A percentile compares a stretch with the other conserved stretches of the same genome.
Evolutionary conservation across 2,329 filamentous ascomycete genomes (phyloP).

Genomic region (Aspergillus novoparasiticus): DNA sequence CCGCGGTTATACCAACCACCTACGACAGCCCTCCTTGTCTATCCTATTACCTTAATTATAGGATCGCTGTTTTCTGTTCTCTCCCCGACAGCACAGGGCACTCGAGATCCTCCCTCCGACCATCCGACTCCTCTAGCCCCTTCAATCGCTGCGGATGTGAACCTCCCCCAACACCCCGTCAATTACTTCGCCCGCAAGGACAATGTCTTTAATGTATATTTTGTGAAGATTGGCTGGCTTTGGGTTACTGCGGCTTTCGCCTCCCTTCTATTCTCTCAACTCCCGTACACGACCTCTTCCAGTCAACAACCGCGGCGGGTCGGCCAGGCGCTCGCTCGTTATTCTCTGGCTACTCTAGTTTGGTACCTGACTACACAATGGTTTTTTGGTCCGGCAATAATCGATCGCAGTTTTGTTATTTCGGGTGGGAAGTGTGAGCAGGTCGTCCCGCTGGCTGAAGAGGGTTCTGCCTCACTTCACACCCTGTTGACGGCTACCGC

Average conservation of each 20-base stretch:
- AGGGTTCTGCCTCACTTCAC: conserved; percentile 25
- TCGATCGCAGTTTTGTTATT: conserved; percentile 85
- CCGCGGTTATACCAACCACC: conserved; percentile 13
- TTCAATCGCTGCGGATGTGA: conserved; percentile 32
- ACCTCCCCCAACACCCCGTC: conserved; percentile 33
- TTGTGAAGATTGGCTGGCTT: conserved; percentile 93
- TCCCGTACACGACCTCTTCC: conserved; percentile 53
- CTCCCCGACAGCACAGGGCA: conserved; percentile 67
- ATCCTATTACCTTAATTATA: conserved; percentile 76
- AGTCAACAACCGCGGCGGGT: conserved; percentile 47
- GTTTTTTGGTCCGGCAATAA: conserved; percentile 89
- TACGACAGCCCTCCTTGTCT: conserved; percentile 62
- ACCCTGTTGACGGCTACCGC: conserved; percentile 71
- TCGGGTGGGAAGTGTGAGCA: conserved; percentile 83
- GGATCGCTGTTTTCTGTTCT: conserved; percentile 80
- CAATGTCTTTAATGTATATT: conserved; percentile 89
- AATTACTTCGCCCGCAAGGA: conserved; percentile 90
- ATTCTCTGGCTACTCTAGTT: conserved; percentile 69
- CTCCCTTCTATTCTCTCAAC: conserved; percentile 70
- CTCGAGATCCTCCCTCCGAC: conserved; percentile 46
- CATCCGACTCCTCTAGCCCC: conserved; percentile 59
- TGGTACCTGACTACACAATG: conserved; percentile 94
- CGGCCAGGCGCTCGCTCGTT: conserved; percentile 67
- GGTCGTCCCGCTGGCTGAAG: conserved; percentile 50
- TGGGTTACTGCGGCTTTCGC: conserved; percentile 81